Percentiles rank a stretch among this genome's conserved stretches.
phyloP scores from a whole-genome alignment of 2,329 filamentous ascomycete species.

The Aspergillus pseudoterreus region DNA sequence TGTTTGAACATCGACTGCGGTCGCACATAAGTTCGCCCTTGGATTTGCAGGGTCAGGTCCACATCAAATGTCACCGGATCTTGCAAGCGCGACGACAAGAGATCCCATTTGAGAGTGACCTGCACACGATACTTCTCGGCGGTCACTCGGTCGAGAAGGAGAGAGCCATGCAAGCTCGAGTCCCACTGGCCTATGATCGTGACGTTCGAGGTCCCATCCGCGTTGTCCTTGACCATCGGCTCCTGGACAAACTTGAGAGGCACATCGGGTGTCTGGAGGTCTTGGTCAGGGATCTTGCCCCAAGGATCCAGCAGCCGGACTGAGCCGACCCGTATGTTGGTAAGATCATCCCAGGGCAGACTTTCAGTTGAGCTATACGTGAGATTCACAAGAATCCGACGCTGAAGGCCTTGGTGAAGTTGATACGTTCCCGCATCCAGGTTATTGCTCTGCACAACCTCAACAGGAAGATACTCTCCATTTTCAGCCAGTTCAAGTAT shows the following conservation, averaged over 20 bases:
- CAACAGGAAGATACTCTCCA: slow-evolving; percentile 86
- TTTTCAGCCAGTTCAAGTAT: slow-evolving; percentile 88
- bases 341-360: slow-evolving; percentile 83
- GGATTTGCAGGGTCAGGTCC: slow-evolving; percentile 76
- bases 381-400: slow-evolving; percentile 81
- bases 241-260: slow-evolving; percentile 71
- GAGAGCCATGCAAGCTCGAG: slow-evolving; percentile 83
- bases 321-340: slow-evolving; percentile 70
- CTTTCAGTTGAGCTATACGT: slow-evolving; percentile 86
- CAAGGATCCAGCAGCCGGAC: slow-evolving; percentile 79
- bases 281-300: slow-evolving; percentile 79
- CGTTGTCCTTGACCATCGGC: slow-evolving; percentile 76
- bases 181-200: slow-evolving; percentile 94
- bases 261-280: slow-evolving; percentile 68
- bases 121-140: slow-evolving; percentile 91
- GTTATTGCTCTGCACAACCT: slow-evolving; percentile 81
- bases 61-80: slow-evolving; percentile 84
- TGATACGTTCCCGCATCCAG: slow-evolving; percentile 90
- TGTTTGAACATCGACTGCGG: slow-evolving; percentile 83
- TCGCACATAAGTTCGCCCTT: slow-evolving; percentile 78
- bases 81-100: slow-evolving; percentile 77
- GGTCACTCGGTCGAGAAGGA: slow-evolving; percentile 90
- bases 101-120: slow-evolving; percentile 80
- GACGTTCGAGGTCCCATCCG: slow-evolving; percentile 84
- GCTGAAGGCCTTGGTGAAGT: slow-evolving; percentile 88